Evolutionary conservation across 2,329 filamentous ascomycete species (phyloP), one percentile per base, ranked within the genome.

Genomic region (Fusarium continuum): DNA sequence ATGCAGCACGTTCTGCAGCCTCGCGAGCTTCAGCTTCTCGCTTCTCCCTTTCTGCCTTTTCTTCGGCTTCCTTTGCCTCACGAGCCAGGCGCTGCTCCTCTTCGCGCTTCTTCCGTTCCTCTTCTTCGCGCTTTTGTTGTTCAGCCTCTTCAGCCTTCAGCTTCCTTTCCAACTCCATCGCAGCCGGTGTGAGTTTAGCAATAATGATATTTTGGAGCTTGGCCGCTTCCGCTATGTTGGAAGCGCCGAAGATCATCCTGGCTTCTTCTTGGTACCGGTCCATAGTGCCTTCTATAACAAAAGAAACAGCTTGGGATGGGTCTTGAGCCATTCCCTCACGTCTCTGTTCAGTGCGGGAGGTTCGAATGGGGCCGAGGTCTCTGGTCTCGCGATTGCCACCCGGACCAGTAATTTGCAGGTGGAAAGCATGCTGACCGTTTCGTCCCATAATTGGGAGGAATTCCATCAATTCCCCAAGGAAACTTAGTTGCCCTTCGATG

Each of bases 211-310:
- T 89, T 63, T 89, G 78, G 14, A 96, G 82, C 58, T 85, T 82
- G 3, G 88, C 85, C 72, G 91, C 91, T 43, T 97, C 93, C 4
- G 85, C 73, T 47, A 61, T 53, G 43, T 89, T 85, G 43, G 79
- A 82, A 19, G 81, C 77, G 22, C 91, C 91, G 75, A 95, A 98
- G 1, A 98, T 83, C 75, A 99, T 88, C 63, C 90, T 88, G 8
- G 93, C 89, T 75, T 98, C 96, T 72, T 97, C 92, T 72, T 91
- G 87, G 89, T 96, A 99, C 60, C 95, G 89, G 48, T 85, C 83
- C 51, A 84, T 81, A 2, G 95, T 98, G 8, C 86, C 82, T 31
- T 87, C 85, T 8, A 92, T 83, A 17, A 83, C 79, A 74, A 98
- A 98, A 4, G 87, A 81, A 22, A 93, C 88, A 11, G 92, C 90